Percentiles rank a stretch among this genome's conserved stretches.
phyloP scores from a whole-genome alignment of 176 grass and related monocot species.

The Oryza officinalis region DNA sequence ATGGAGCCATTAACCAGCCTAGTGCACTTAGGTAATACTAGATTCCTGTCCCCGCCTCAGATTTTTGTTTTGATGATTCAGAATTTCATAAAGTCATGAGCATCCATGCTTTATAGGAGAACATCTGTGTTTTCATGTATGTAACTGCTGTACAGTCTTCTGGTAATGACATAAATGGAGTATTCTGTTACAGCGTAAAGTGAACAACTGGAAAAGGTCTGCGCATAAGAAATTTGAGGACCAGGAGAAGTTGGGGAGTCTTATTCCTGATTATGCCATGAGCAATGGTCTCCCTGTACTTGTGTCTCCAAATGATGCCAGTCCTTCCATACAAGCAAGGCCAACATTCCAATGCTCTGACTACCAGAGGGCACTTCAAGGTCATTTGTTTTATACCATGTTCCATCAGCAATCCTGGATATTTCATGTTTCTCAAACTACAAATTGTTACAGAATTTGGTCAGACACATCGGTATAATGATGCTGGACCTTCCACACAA shows the following conservation, averaged over 20 bases:
- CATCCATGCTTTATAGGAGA: too few species aligned
- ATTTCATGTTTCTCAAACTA: background rate
- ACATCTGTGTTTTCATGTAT: background rate
- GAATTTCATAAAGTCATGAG: background rate
- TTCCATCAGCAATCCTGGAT: background rate
- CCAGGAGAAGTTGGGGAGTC: background rate
- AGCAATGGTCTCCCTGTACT: background rate
- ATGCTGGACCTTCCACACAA: background rate
- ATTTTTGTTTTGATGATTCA: background rate
- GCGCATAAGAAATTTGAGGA: background rate
- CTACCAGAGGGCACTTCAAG: background rate
- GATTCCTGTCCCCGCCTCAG: background rate
- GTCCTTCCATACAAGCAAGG: background rate
- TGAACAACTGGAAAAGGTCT: slow-evolving; percentile 9
- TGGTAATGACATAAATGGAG: background rate
- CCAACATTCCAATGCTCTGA: background rate
- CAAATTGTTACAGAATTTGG: background rate
- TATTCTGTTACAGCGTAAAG: background rate
- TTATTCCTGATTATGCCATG: background rate
- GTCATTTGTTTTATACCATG: background rate
- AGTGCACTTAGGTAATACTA: background rate
- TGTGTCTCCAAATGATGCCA: background rate
- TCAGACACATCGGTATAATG: background rate
- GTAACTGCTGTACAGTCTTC: background rate
- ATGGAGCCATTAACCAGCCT: background rate